phyloP scores from a whole-genome alignment of 169 alveolate species.

The Cryptosporidium sp. region DNA sequence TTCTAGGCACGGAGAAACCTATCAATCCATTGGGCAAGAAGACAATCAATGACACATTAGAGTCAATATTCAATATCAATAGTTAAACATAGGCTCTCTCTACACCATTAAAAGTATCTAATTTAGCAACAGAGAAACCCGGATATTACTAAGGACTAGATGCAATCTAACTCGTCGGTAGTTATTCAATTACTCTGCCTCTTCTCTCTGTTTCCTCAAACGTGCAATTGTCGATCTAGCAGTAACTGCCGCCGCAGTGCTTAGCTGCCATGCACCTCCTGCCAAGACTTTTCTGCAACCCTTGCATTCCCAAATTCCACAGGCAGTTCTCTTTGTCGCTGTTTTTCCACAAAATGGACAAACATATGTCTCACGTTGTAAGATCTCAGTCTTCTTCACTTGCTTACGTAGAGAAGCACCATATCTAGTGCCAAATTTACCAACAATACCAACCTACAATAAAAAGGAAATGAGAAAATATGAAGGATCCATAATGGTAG shows the following conservation, averaged over 20 bases:
- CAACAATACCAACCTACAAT: conserved; percentile 96
- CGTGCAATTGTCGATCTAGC: conserved; percentile 90
- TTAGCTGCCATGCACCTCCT: conserved; percentile 98
- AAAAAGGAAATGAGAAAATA: not conserved
- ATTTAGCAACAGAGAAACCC: conserved; percentile 21
- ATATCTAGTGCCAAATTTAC: conserved; percentile 98
- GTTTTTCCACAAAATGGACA: conserved; percentile 98
- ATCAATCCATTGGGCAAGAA: conserved; percentile 24
- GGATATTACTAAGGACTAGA: conserved; percentile 14
- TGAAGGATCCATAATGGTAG: not conserved
- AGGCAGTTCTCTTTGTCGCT: conserved; percentile 83
- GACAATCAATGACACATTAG: conserved; percentile 47
- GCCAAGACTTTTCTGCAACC: conserved; percentile 94
- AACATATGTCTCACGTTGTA: conserved; percentile 93
- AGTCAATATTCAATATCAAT: conserved; percentile 44
- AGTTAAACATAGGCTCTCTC: conserved; percentile 16
- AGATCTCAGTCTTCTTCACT: conserved; percentile 94
- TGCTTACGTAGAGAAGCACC: conserved; percentile 98
- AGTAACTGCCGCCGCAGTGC: conserved; percentile 96
- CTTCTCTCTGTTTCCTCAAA: conserved; percentile 80
- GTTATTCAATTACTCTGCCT: conserved; percentile 37
- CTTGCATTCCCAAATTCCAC: conserved; percentile 98
- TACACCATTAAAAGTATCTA: conserved; percentile 17
- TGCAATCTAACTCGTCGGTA: not conserved
- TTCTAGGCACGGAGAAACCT: conserved; percentile 41